Percentiles rank a stretch among this genome's conserved stretches.
Evolutionary conservation across 108 stramenopile species (phyloP).

Genomic region (Mayamaea pseudoterrestris): DNA sequence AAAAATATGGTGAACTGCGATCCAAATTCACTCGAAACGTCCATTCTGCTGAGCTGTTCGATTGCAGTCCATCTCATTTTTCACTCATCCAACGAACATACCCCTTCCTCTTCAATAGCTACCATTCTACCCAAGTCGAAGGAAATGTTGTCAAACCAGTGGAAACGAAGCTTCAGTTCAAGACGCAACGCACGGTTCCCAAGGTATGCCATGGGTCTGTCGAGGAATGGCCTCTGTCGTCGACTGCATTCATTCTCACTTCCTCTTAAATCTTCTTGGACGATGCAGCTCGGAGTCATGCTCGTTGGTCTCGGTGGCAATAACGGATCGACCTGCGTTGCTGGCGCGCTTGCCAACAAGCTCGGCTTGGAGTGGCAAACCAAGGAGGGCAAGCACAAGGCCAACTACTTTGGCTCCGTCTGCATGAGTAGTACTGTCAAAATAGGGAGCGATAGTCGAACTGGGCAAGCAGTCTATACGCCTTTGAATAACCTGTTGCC

Average conservation of each 20-base stretch:
- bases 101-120: slow-evolving; percentile 22
- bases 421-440: slow-evolving; percentile 88
- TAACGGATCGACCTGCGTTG: slow-evolving; percentile 90
- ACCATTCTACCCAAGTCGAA: slow-evolving; percentile 85
- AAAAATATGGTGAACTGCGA: neutral
- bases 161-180: slow-evolving; percentile 74
- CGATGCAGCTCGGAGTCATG: slow-evolving; percentile 84
- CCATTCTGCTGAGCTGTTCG: no score
- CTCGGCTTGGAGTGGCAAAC: slow-evolving; percentile 84
- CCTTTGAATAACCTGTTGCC: slow-evolving; percentile 89
- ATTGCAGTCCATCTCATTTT: no score
- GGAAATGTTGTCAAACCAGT: slow-evolving; percentile 70
- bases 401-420: slow-evolving; percentile 95
- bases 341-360: slow-evolving; percentile 92
- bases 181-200: slow-evolving; percentile 79
- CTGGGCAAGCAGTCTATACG: slow-evolving; percentile 80
- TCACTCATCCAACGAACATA: slow-evolving; percentile 1
- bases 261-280: no score
- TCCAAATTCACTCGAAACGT: neutral
- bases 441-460: slow-evolving; percentile 64
- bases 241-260: no score
- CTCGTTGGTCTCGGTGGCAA: slow-evolving; percentile 95
- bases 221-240: neutral
- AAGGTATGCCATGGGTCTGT: no score
- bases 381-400: slow-evolving; percentile 73